Percentiles rank a stretch among this genome's conserved stretches.
Evolutionary conservation across 352 stramenopile genomes (phyloP).

Genomic region (Albugo candida): DNA sequence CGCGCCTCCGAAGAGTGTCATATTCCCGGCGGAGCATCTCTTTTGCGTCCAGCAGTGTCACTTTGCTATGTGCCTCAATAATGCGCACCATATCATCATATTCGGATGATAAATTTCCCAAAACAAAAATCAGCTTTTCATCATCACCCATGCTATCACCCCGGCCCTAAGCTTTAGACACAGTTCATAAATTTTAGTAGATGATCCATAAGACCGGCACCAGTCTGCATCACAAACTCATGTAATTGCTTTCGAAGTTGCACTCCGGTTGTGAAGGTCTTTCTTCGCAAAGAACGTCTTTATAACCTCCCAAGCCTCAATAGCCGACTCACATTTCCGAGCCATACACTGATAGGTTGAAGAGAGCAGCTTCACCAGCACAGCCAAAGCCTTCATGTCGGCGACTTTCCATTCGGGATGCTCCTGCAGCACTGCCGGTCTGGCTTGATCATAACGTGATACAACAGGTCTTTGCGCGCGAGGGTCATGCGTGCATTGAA

Average conservation of each 20-base stretch:
- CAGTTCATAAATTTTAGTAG: constrained; percentile 11
- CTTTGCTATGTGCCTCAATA: constrained; percentile 3
- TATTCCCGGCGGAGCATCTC: constrained; percentile 8
- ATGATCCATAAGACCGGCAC: constrained; percentile 7
- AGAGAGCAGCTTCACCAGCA: background rate
- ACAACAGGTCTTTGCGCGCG: background rate
- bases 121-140: constrained; percentile 1
- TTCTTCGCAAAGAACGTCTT: constrained; percentile 10
- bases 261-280: constrained; percentile 9
- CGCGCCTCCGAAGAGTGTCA: background rate
- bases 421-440: constrained; percentile 1
- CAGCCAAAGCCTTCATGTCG: background rate
- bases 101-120: constrained; percentile 5
- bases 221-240: constrained; percentile 2
- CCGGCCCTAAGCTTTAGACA: constrained; percentile 5
- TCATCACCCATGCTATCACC: constrained; percentile 6
- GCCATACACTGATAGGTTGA: constrained; percentile 8
- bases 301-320: constrained; percentile 8
- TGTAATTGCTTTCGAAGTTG: constrained; percentile 11
- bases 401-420: background rate
- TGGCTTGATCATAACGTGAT: constrained; percentile 3
- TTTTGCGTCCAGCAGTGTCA: constrained; percentile 7
- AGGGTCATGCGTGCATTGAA: background rate
- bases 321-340: background rate
- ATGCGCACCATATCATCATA: constrained; percentile 11